Evolutionary conservation across 768 basidiomycete genomes (phyloP).

Genomic region (Strobilomyces echinocephalus): DNA sequence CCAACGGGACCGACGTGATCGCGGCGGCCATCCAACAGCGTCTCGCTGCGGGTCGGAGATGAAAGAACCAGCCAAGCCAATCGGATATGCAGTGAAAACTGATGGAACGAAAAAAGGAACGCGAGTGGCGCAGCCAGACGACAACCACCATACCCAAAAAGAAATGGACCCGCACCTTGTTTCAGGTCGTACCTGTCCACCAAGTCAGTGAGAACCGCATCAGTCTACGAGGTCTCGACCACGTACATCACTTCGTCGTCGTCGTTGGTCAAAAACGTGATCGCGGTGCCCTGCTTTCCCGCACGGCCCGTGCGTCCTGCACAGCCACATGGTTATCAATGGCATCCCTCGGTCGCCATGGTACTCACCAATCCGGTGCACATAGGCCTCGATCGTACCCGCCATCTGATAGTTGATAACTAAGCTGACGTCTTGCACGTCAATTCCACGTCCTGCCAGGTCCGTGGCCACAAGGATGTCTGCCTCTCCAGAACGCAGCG

Average conservation of each 20-base stretch:
- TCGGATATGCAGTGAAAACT: slow-evolving; percentile 3
- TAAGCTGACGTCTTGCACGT: slow-evolving; percentile 92
- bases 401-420: slow-evolving; percentile 99
- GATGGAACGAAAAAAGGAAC: neutral
- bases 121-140: too few relatives aligned
- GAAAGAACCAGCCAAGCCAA: slow-evolving; percentile 1
- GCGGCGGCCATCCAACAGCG: neutral
- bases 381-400: slow-evolving; percentile 91
- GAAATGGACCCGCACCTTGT: slow-evolving; percentile 62
- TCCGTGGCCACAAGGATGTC: slow-evolving; percentile 96
- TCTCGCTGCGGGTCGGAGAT: slow-evolving; percentile 1
- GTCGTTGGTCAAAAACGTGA: slow-evolving; percentile 94
- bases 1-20: slow-evolving; percentile 4
- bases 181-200: slow-evolving; percentile 83
- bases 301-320: slow-evolving; percentile 97
- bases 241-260: slow-evolving; percentile 96
- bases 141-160: too few relatives aligned
- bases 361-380: slow-evolving; percentile 88
- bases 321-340: slow-evolving; percentile 3
- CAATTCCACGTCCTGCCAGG: slow-evolving; percentile 96
- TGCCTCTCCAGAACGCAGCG: slow-evolving; percentile 78
- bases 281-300: slow-evolving; percentile 88
- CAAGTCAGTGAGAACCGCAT: neutral
- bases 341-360: neutral
- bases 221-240: slow-evolving; percentile 7